Base-by-base conservation (phyloP, 2,329 filamentous ascomycete genomes). In the Fonsecaea multimorphosa region DNA sequence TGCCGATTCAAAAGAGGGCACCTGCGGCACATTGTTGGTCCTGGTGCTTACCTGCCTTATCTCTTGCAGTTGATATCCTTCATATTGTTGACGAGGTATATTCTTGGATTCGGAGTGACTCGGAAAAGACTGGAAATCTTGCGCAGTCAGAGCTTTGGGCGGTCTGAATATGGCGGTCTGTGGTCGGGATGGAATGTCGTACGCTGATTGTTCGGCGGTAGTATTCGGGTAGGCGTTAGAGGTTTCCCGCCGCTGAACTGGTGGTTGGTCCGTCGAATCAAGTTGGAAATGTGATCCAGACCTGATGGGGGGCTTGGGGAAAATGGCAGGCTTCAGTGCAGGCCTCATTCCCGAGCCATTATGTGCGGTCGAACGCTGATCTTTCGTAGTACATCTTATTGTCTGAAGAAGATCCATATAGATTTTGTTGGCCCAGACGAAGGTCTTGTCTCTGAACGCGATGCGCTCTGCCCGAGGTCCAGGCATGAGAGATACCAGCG, bases 341-440 rank as follows among this genome's bases (percentile, higher is more conserved):
- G 79, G 73, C 44, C 81, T 80, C 24, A 79, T 77, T 27, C 78
- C 78, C 61, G 78, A 8, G 62, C 69, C 75, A 65, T 70, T 72
- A 67, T 81, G 87, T 19, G 62, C 56, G 34, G 31, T 46, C 5
- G 46, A 29, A 24, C 78, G 78, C 66, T 78, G 77, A 40, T 79
- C 81, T 59, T 86, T 83, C 67, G 53, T 58, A 14, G 59, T 65
- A 34, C 57, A 53, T 51, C 90, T 87, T 6, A 91, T 80, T 69
- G 86, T 87, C 9, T 86, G 79, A 2, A 93, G 79, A 7, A 94
- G 82, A 68, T 92, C 88, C 55, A 90, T 82, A 76, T 93, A 93
- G 34, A 89, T 85, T 70, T 84, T 83, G 74, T 93, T 89, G n/a
- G 90, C 91, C 78, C 87, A 88, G 14, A 85, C 81, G 27, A 93